Evolutionary conservation across 345 rosid genomes (phyloP).

Genomic region (Mangifera indica): DNA sequence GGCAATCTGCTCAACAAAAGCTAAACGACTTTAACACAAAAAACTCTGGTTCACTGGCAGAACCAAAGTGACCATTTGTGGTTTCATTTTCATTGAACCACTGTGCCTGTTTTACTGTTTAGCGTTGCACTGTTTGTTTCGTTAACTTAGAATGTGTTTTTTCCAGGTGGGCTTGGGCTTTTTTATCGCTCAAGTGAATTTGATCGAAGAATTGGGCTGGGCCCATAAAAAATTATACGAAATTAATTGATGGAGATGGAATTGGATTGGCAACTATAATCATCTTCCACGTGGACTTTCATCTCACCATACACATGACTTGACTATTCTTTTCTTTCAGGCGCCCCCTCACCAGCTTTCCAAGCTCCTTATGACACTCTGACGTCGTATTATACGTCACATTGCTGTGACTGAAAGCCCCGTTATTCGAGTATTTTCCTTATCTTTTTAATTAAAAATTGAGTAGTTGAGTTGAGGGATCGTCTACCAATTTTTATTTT

Average conservation of each 20-base stretch:
- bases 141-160: no score
- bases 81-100: no score
- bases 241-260: no score
- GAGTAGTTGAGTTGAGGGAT: not conserved
- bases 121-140: no score
- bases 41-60: constrained; percentile 15
- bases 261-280: no score
- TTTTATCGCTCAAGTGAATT: no score
- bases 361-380: constrained; percentile 10
- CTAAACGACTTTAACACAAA: constrained; percentile 19
- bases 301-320: constrained; percentile 22
- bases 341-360: not conserved
- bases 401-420: not conserved
- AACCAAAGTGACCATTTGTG: no score
- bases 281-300: not conserved
- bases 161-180: no score
- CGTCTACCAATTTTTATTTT: not conserved
- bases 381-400: constrained; percentile 23
- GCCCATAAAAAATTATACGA: no score
- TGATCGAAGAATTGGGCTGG: no score
- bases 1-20: constrained; percentile 56
- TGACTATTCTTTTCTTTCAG: not conserved
- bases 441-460: no score
- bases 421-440: not conserved
- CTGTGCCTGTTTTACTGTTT: no score